These are phyloP conservation scores for Fusarium nodosum DNA, from an alignment of 2,329 filamentous ascomycete genomes.

Conservation along the genomic window DNA sequence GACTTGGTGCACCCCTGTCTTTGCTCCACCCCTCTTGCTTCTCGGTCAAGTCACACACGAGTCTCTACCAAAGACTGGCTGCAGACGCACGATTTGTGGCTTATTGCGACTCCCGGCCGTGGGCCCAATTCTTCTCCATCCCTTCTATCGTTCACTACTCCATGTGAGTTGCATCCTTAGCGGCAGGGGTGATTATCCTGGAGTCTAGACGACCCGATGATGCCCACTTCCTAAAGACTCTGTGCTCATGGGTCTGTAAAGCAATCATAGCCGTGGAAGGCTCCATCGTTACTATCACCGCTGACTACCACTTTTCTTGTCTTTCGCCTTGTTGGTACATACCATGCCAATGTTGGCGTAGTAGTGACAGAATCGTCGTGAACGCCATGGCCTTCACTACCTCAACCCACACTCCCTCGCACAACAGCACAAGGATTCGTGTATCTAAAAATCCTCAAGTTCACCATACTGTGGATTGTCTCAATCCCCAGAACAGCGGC, in stretches of 20 bases:
- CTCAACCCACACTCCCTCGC: conserved; percentile 36
- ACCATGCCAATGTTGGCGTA: conserved; percentile 44
- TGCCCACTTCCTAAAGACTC: conserved; percentile 38
- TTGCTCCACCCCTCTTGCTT: conserved; percentile 7
- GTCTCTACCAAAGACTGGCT: conserved; percentile 36
- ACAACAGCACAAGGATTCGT: conserved; percentile 12
- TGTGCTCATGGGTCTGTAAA: conserved; percentile 45
- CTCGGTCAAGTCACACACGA: conserved; percentile 1
- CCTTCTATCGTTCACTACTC: conserved; percentile 47
- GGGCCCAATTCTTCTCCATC: conserved; percentile 50
- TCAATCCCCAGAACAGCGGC: conserved; percentile 42
- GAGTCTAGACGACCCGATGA: conserved; percentile 45
- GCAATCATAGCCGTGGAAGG: conserved; percentile 37
- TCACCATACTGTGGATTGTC: conserved; percentile 24
- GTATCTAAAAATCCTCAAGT: conserved; percentile 26
- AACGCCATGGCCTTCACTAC: conserved; percentile 20
- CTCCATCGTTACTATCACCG: conserved; percentile 30
- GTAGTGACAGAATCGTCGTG: conserved; percentile 25
- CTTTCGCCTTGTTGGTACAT: conserved; percentile 39
- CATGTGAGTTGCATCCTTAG: conserved; percentile 46
- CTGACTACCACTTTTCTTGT: conserved; percentile 42
- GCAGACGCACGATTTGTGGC: background rate
- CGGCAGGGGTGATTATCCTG: conserved; percentile 45
- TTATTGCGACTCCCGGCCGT: conserved; percentile 48
- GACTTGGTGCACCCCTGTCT: conserved; percentile 14